Evolutionary conservation across 345 rosid species (phyloP), one percentile per base, ranked within the genome.

Genomic region (Conringia planisiliqua): DNA sequence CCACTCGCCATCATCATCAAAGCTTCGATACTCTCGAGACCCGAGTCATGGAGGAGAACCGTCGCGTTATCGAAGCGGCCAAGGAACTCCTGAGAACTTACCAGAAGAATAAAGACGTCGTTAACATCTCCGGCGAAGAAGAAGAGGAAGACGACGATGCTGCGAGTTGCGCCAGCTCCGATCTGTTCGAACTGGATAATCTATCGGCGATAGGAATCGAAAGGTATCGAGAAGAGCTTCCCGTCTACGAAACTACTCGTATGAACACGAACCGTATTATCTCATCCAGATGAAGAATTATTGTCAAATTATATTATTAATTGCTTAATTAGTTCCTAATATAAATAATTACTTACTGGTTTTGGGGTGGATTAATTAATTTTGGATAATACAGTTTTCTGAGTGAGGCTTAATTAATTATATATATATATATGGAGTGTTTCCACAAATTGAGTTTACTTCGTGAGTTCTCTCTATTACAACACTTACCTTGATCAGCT

Each of bases 241-340:
- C 99, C 0, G 98, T 96, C 66, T 96, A 92, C 59, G 99, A 89
- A 83, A 89, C 99, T 16, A 92, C 99, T 11, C 85, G 84, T 73
- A 81, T 88, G 10, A 78, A 66, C 66, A 86, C 87, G 2, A 90
- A 84, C 81, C 77, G 69, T 50, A 8, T 65, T 0, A 30, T 38
- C 32, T 77, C 72, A 1, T 77, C 72, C 2, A 63, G 71, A 69
- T 68, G 40, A 75, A 29, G 14, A n/a, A 11, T 7, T 26, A 18
- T 44, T 40, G 30, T 40, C 50, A 20, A 36, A 18, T 8, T 18
- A 17, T 17, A 16, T 50, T 29, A 57, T 47, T 74, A 33, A 9
- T 57, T 60, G 46, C 48, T 76, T 70, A 65, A 12, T 18, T n/a
- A 65, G 20, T 17, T n/a, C 29, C 6, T 30, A 17, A 29, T 33